Base-by-base conservation (phyloP, 140 eudicot genomes). In the Cichorium intybus region DNA sequence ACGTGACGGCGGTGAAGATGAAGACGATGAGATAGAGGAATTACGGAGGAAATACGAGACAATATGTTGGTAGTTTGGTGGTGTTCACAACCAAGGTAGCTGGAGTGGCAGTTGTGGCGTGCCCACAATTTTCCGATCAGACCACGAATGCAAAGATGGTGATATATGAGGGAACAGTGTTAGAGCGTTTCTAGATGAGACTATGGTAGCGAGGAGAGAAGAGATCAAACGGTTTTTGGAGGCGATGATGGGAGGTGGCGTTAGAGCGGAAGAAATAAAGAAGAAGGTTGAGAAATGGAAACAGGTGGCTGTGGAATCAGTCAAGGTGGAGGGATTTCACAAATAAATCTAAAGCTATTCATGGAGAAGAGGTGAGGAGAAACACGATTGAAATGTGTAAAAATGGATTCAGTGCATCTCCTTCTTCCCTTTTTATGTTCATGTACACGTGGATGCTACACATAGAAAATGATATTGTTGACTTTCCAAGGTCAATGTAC, bases 61-160 rank as follows among this genome's bases (percentile, higher is more conserved):
- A 3, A 70, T 57, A 75, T 83, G 55, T 9, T 73, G 52, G 74
- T 81, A 69, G 78, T 81, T 15, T 62, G 73, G 3, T 81, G 86
- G 86, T 81, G 86, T 72, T 55, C 80, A 6, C 75, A 79, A 52
- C 15, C 51, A 10, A 74, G 21, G 64, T 51, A 39, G 45, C 74
- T 2, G 80, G 80, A 2, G 80, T 79, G 45, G 77, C 84, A 1
- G 54, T 79, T 11, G 52, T 79, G 68, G 80, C 72, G 7, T 75
- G 48, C 34, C 85, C 85, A 2, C 72, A 61, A 8, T 71, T 65
- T 26, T 15, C 76, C 0, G 85, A 80, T 24, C 86, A 80, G 61
- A 11, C 46, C 29, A 76, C 85, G 9, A 80, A 75, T 67, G 72
- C 78, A 18, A 81, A 76, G 74, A 39, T 81, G 59, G 53, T 81